These are phyloP conservation scores for Aspergillus nanangensis DNA, from an alignment of 495 filamentous ascomycete genomes.

Conservation along the genomic window DNA sequence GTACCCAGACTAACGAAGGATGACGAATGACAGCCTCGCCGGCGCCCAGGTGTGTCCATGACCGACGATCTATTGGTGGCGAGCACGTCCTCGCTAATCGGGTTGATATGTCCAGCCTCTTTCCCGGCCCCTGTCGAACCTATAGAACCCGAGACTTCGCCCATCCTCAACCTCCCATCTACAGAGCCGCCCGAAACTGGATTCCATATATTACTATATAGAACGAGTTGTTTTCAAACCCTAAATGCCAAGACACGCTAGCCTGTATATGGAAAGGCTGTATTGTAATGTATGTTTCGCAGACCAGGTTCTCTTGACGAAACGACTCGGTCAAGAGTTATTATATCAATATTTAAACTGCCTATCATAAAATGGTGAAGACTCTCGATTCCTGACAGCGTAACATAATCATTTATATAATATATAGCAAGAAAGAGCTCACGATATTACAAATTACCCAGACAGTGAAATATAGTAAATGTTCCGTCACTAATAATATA, in stretches of 20 bases:
- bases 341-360: background rate
- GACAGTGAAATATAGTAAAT: background rate
- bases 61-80: slow-evolving; percentile 16
- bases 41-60: slow-evolving; percentile 51
- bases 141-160: too few species aligned
- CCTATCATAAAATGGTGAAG: background rate
- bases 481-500: background rate
- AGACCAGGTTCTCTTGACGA: background rate
- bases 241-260: background rate
- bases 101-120: too few species aligned
- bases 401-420: background rate
- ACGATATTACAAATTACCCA: background rate
- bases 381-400: background rate
- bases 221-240: background rate
- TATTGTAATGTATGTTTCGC: background rate
- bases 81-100: too few species aligned
- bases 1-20: slow-evolving; percentile 8
- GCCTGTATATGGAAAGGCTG: background rate
- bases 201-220: background rate
- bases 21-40: slow-evolving; percentile 36
- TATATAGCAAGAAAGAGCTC: background rate
- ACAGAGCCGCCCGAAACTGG: background rate
- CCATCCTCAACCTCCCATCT: too few species aligned
- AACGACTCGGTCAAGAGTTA: background rate
- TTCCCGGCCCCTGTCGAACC: too few species aligned